Base-by-base conservation (phyloP, 148 eudicot genomes). In the Bassia scoparia region DNA sequence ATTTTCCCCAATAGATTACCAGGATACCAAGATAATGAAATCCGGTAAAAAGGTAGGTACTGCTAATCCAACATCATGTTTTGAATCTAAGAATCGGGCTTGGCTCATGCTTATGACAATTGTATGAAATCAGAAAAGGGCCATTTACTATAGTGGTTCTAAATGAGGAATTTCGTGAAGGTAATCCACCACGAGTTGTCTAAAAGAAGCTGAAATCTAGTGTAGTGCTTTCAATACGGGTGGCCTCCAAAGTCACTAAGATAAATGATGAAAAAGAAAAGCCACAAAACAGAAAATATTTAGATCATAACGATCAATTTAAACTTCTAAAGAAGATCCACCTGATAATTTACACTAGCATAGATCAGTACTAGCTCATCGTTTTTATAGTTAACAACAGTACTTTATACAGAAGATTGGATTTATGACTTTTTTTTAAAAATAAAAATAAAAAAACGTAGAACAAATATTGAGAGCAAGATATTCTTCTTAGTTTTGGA, bases 191-290 rank as follows among this genome's bases (percentile, higher is more conserved):
- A 64, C 96, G 89, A 77, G 74, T 92, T 92, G 50, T 85, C 84
- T 73, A 96, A 69, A 73, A 96, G 95, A n/a, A 71, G 89, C 85
- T 68, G 92, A 90, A 77, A 96, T 89, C 99, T 97, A 96, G 72
- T 92, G 88, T 79, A 96, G 76, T 65, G 99, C 90, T 83, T n/a
- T 96, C 99, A 48, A 92, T 89, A 52, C 99, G 91, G 61, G 99
- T 90, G 70, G 94, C 97, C 84, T 95, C 99, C 97, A 96, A 92
- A 74, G n/a, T 91, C 99, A 84, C 88, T 92, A n/a, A 53, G 97
- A 87, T 76, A 95, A 81, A 85, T 92, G 96, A 69, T 95, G 89
- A 46, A 84, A 71, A 73, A 44, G 43, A 55, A 80, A 55, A 69
- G 68, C 44, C 33, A n/a, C n/a, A n/a, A n/a, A n/a, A n/a, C n/a